Evolutionary conservation across 2,329 filamentous ascomycete species (phyloP), one percentile per base, ranked within the genome.

Genomic region (Microsporum ferrugineum): DNA sequence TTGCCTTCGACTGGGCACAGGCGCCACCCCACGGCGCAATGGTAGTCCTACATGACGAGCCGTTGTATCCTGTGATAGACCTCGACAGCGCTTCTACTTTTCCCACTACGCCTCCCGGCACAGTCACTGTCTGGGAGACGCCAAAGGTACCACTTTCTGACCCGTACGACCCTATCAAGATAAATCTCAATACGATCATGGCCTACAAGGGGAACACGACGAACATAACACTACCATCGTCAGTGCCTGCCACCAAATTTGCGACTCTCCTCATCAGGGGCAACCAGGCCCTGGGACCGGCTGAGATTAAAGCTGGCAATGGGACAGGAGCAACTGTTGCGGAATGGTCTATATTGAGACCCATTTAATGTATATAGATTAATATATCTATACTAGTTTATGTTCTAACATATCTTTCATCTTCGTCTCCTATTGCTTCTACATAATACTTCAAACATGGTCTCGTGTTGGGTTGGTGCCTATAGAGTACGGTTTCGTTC

Each of bases 1-100:
- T 87, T 61, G 73, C 74, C 55, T 85, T 86, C 68, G 82, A 85
- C 69, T 87, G 82, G 83, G 83, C 79, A 0, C 73, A 80, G 58
- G 72, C 77, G 1, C 83, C 84, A 0, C 83, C 84, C 0, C 67
- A 70, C 1, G 78, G 77, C 61, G 85, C 79, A 59, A 76, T 73
- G 1, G 76, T 87, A 1, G 75, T 78, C 7, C 80, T 87, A 69
- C 79, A 78, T 64, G 84, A 85, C 67, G 65, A 69, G 6, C 75
- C 76, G 0, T 61, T 73, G 6, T 59, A 58, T 10, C 64, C 68
- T 34, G 66, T 65, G 0, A 63, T 61, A 4, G 63, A 62, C 33
- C 51, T 61, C 1, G 53, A 57, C 1, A 58, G 64, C 5, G 62
- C 55, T 34, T 60, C 62, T 23, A 23, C 17, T 10, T 34, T 41